These are phyloP conservation scores for Calonectria hawksworthii DNA, from an alignment of 2,329 filamentous ascomycete species.

Conservation along the genomic window DNA sequence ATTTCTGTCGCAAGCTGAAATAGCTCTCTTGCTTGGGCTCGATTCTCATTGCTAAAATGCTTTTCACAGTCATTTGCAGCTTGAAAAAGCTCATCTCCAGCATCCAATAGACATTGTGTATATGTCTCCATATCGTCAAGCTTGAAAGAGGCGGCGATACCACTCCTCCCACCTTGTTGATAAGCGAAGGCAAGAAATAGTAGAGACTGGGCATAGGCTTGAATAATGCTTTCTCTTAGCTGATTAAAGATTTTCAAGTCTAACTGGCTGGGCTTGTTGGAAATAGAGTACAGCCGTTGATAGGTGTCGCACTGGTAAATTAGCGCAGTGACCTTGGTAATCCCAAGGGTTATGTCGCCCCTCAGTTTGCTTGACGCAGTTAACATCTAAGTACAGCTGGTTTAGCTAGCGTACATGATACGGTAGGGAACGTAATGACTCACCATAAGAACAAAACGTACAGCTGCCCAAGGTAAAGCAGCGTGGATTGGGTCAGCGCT, in stretches of 20 bases:
- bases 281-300: no score
- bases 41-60: no score
- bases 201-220: neutral
- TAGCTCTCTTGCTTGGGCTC: no score
- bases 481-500: conserved; percentile 18
- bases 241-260: neutral
- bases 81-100: neutral
- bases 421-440: no score
- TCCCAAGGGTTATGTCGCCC: neutral
- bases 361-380: neutral
- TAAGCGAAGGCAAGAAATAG: neutral
- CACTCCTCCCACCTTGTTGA: no score
- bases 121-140: neutral
- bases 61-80: neutral
- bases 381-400: neutral
- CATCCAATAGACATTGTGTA: neutral
- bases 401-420: no score
- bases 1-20: no score
- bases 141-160: no score
- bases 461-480: conserved; percentile 20
- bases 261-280: no score
- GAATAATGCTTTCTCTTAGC: conserved; percentile 43
- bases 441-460: conserved; percentile 15
- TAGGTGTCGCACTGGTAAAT: conserved; percentile 5
- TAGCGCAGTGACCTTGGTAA: neutral